Base-by-base conservation (phyloP, 495 filamentous ascomycete species). In the Lasiosphaeria ovina region DNA sequence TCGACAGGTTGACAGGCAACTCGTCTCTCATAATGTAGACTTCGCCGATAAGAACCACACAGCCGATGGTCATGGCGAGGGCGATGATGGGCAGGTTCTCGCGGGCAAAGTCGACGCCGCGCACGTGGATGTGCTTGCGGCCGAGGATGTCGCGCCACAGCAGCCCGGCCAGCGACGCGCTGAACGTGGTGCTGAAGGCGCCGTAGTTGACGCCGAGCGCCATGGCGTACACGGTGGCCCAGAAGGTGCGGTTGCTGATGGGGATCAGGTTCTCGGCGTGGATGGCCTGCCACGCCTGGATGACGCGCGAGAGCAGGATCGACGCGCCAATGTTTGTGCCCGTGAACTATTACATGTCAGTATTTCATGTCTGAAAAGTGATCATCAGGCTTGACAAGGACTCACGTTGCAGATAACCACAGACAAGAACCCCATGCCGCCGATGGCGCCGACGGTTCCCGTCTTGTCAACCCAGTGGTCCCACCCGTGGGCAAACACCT, bases 281-380 rank as follows among this genome's bases (percentile, higher is more conserved):
- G 44, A 89, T 85, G 14, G 73, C 58, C 51, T 79, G 68, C 86
- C 86, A 88, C 0, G 79, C 72, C 60, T 88, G 86, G 45, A 89
- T 82, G 8, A 89, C 77, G 14, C 86, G 83, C 10, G 80, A 86
- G 14, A 88, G 77, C 5, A 88, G 79, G 66, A 89, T 88, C 4
- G 86, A 85, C 2, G 86, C 87, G 16, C 86, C 86, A 54, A 88
- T 89, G 60, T 89, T 88, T 9, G 86, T 88, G 12, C 86, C 86
- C 10, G 85, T 83, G 60, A 88, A 89, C 85, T 88, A 65, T 17
- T 35, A 32, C 32, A 7, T 42, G 7, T 53, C 32, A 9, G 4
- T 34, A 24, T 35, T 54, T 42, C 14, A 31, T 14, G 33, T 11
- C 12, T 16, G 6, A 64, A 24, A 24, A 45, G 40, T 4, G 12